Evolutionary conservation across 2,329 filamentous ascomycete species (phyloP), one percentile per base, ranked within the genome.

Genomic region (Cladosporium austrohemisphaericum): DNA sequence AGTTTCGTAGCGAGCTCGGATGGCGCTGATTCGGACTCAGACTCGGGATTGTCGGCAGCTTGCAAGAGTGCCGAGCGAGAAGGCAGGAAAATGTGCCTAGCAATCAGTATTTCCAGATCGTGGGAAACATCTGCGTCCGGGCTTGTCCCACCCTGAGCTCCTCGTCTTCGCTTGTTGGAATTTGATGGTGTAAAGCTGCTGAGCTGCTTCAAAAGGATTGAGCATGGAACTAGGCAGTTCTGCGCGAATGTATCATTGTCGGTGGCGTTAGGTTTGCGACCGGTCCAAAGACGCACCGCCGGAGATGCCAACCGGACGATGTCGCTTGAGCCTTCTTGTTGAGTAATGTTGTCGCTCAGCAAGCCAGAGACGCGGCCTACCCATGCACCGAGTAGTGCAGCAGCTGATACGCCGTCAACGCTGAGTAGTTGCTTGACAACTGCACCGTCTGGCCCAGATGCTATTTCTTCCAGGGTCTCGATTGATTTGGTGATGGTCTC

Each of bases 41-140:
- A 49, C 16, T 51, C 35, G 32, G 8, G 16, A 10, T 29, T 50
- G 19, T 32, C 32, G 13, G 18, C 5, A 18, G 29, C 25, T 20
- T 50, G 55, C 46, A 68, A 66, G 57, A 72, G 73, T 4, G 63
- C 58, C 18, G 60, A 53, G 52, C 70, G 61, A 25, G 68, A 62
- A 11, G 71, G 71, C 5, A 68, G 41, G 35, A 76, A 66, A 7
- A 73, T 35, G 49, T 76, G 72, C 52, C 64, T 69, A 5, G 67
- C 68, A 20, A 76, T 40, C 4, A 71, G 53, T 46, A 57, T 62
- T 38, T 72, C 68, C 14, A 73, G 49, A 13, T 47, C 44, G 16
- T 47, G 33, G 9, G 25, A 23, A 31, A 31, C 22, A 11, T 47
- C 33, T 7, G 33, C 23, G 4, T 20, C n/a, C 9, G 9, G 13